Percentiles rank a stretch among this genome's conserved stretches.
Evolutionary conservation across 768 basidiomycete genomes (phyloP).

Genomic region (Lentinula lateritia): DNA sequence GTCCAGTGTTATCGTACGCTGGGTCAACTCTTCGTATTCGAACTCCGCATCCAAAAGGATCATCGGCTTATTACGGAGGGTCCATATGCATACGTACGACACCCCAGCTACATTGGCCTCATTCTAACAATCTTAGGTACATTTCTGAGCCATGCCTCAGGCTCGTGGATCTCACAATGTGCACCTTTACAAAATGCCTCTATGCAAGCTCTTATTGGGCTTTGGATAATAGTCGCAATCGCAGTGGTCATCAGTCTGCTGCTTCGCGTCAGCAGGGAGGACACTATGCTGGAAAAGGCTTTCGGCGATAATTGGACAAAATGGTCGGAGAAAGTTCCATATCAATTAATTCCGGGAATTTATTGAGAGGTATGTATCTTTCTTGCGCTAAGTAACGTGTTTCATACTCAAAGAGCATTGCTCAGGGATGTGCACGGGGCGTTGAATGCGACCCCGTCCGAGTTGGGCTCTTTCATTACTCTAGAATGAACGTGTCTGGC

Average conservation of each 20-base stretch:
- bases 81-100: conserved; percentile 31
- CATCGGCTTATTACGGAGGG: conserved; percentile 29
- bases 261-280: conserved; percentile 27
- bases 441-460: too few relatives aligned
- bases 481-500: too few relatives aligned
- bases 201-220: conserved; percentile 15
- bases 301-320: conserved; percentile 26
- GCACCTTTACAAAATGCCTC: conserved; percentile 19
- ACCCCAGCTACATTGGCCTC: conserved; percentile 33
- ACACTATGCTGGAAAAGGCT: conserved; percentile 23
- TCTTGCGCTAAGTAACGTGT: background rate
- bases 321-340: conserved; percentile 29
- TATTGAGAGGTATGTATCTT: conserved; percentile 16
- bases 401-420: background rate
- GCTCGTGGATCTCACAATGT: conserved; percentile 30
- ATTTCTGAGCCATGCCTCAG: conserved; percentile 18
- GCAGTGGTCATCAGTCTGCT: conserved; percentile 21
- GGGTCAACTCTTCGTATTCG: conserved; percentile 32
- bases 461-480: too few relatives aligned
- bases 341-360: conserved; percentile 28
- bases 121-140: conserved; percentile 25
- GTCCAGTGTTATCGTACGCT: conserved; percentile 28
- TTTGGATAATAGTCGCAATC: conserved; percentile 20
- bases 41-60: conserved; percentile 26
- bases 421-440: background rate